These are phyloP conservation scores for Combretum micranthum DNA, from an alignment of 345 rosid genomes.

Conservation along the genomic window DNA sequence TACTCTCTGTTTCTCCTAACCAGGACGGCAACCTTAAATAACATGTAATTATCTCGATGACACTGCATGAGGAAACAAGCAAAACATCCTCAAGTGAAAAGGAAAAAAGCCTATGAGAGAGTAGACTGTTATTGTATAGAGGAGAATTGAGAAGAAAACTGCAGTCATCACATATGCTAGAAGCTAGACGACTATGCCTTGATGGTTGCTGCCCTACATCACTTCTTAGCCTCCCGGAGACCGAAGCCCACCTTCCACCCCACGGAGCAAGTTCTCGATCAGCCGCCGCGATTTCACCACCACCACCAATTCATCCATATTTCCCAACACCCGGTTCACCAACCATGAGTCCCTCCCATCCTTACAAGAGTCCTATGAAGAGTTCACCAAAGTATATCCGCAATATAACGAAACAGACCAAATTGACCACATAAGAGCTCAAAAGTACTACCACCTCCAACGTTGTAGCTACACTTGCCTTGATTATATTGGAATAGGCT, in stretches of 20 bases:
- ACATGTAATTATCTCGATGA: too few relatives aligned
- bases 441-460: constrained; percentile 65
- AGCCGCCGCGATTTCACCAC: constrained; percentile 59
- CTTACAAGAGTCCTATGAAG: constrained; percentile 45
- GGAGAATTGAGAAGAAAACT: constrained; percentile 9
- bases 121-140: neutral
- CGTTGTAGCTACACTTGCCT: constrained; percentile 63
- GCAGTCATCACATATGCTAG: constrained; percentile 37
- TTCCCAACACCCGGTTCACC: constrained; percentile 66
- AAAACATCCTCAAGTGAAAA: too few relatives aligned
- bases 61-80: too few relatives aligned
- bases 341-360: constrained; percentile 81
- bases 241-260: constrained; percentile 24
- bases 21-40: too few relatives aligned
- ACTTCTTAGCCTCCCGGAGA: constrained; percentile 21
- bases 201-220: constrained; percentile 63
- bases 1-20: too few relatives aligned
- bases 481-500: constrained; percentile 87
- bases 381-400: constrained; percentile 61
- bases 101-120: constrained; percentile 3
- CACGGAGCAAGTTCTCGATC: constrained; percentile 45
- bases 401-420: constrained; percentile 43
- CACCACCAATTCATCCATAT: constrained; percentile 50
- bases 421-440: constrained; percentile 57
- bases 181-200: constrained; percentile 36